Conservation (phyloP, 2,329 filamentous ascomycete genomes). For the Mycosphaerella sp. region DNA sequence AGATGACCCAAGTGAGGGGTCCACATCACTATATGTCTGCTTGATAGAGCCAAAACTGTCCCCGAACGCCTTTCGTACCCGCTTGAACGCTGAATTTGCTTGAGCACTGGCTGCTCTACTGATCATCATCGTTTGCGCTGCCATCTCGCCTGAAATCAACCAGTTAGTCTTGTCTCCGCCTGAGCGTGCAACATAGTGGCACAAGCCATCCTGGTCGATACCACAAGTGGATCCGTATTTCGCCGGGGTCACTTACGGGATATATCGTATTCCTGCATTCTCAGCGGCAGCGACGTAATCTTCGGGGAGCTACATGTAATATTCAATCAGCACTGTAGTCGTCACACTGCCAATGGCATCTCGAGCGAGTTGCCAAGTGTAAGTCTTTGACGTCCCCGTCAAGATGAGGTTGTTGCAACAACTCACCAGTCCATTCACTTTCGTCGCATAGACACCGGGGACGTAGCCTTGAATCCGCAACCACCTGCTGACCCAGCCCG, state of each 20-base stretch:
- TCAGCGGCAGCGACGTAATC: conserved; percentile 52
- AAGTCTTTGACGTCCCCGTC: too few relatives aligned
- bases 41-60: neutral
- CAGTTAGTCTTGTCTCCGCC: neutral
- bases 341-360: too few relatives aligned
- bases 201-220: neutral
- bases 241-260: conserved; percentile 42
- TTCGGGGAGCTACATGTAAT: conserved; percentile 44
- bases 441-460: conserved; percentile 84
- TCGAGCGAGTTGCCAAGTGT: too few relatives aligned
- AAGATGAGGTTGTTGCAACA: conserved; percentile 8
- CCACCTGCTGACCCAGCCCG: conserved; percentile 95
- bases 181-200: too few relatives aligned
- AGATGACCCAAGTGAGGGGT: neutral
- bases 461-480: conserved; percentile 86
- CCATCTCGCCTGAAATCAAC: conserved; percentile 19
- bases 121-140: conserved; percentile 17
- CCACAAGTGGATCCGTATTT: neutral
- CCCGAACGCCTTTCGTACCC: neutral
- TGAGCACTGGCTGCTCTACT: neutral
- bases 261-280: conserved; percentile 55
- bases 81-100: conserved; percentile 1
- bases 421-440: conserved; percentile 73
- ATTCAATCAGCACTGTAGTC: neutral
- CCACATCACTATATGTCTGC: neutral